phyloP scores from a whole-genome alignment of 768 basidiomycete species.

The Phanerochaete sordida region DNA sequence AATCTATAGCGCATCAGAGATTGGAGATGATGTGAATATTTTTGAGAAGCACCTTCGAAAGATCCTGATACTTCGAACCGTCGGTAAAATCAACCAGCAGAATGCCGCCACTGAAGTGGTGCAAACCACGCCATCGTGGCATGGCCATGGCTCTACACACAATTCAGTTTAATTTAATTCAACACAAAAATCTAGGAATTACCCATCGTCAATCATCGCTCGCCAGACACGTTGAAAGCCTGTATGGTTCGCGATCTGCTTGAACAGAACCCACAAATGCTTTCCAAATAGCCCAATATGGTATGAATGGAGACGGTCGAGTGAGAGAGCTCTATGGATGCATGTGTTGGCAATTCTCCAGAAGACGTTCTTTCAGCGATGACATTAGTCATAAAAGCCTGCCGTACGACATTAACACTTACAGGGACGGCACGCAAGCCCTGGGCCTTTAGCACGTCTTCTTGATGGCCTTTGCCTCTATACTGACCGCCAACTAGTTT shows the following conservation, averaged over 20 bases:
- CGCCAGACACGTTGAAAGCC: too few species aligned
- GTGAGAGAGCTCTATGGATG: constrained; percentile 31
- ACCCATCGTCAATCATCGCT: constrained; percentile 1
- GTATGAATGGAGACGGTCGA: constrained; percentile 13
- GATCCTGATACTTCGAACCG: neutral
- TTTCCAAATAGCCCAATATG: neutral
- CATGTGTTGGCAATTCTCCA: constrained; percentile 34
- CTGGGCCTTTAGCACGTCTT: constrained; percentile 15
- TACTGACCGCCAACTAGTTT: too few species aligned
- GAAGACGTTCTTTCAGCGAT: constrained; percentile 34
- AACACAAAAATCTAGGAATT: too few species aligned
- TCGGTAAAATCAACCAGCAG: neutral
- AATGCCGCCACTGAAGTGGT: neutral
- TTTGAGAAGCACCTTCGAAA: neutral
- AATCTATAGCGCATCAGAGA: neutral
- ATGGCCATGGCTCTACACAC: neutral
- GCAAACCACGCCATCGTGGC: neutral
- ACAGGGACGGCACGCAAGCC: constrained; percentile 21
- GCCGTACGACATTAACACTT: neutral
- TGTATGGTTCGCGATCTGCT: neutral
- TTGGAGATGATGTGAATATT: neutral
- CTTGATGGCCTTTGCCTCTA: neutral
- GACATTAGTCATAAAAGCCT: too few species aligned
- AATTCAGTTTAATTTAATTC: neutral
- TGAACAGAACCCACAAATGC: constrained; percentile 2